Evolutionary conservation across 2,329 filamentous ascomycete species (phyloP).

Genomic region (Calonectria montana): DNA sequence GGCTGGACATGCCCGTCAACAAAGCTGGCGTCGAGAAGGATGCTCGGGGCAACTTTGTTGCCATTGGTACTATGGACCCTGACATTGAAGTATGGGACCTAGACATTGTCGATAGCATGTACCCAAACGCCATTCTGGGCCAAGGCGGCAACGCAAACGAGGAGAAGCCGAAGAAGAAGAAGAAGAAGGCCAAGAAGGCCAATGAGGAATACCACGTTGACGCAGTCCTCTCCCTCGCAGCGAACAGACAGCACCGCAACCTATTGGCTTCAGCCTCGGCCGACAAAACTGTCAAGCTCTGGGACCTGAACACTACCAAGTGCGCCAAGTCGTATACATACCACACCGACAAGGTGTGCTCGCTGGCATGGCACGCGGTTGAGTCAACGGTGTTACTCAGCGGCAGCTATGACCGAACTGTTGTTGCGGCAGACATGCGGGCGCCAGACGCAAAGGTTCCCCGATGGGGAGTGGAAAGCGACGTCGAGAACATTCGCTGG

Average conservation of each 20-base stretch:
- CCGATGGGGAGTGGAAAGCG: constrained; percentile 93
- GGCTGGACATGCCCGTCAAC: constrained; percentile 91
- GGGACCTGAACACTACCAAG: constrained; percentile 92
- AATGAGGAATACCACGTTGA: constrained; percentile 96
- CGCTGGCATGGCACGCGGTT: constrained; percentile 89
- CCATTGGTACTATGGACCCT: constrained; percentile 95
- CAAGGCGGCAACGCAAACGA: constrained; percentile 69
- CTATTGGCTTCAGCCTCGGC: constrained; percentile 94
- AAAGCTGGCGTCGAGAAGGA: constrained; percentile 72
- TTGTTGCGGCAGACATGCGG: constrained; percentile 96
- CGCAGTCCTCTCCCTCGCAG: constrained; percentile 88
- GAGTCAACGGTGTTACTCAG: constrained; percentile 91
- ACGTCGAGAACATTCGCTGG: constrained; percentile 94
- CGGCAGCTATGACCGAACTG: constrained; percentile 93
- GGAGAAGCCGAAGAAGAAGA: constrained; percentile 75
- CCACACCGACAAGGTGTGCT: constrained; percentile 98
- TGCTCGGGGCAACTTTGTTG: constrained; percentile 87
- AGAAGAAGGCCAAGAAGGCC: constrained; percentile 88
- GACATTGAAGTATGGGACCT: constrained; percentile 99
- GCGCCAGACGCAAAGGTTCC: constrained; percentile 85
- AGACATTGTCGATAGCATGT: constrained; percentile 97
- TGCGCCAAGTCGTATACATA: constrained; percentile 96
- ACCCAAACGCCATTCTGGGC: constrained; percentile 94
- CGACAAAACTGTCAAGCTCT: constrained; percentile 97
- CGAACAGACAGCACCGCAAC: constrained; percentile 94